Conservation (phyloP, 2,329 filamentous ascomycete species). For the Paraphoma chrysanthemicola region DNA sequence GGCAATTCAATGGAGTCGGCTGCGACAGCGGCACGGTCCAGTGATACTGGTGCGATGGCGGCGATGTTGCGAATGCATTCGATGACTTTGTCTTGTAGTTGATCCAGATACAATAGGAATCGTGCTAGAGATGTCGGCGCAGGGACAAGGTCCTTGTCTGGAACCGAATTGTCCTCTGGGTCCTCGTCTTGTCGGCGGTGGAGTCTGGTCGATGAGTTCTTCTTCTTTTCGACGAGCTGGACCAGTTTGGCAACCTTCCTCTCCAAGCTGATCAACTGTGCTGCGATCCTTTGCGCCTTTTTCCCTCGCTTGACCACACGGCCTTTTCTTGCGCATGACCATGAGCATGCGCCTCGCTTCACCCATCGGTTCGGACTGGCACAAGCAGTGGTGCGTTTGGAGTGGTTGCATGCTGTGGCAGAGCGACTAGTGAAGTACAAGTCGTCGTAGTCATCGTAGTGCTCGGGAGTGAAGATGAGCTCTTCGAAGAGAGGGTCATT, state of each 20-base stretch:
- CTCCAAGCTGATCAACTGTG: background rate
- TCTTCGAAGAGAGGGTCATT: background rate
- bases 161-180: too few relatives aligned
- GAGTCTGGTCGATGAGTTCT: background rate
- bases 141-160: background rate
- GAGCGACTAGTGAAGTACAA: background rate
- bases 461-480: background rate
- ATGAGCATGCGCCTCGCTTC: background rate
- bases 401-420: background rate
- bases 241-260: background rate
- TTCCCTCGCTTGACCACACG: background rate
- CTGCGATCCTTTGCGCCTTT: background rate
- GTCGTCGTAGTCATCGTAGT: background rate
- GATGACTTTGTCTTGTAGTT: slow-evolving; percentile 1
- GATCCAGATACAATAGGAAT: background rate
- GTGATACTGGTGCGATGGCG: background rate
- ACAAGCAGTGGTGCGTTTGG: background rate
- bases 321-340: slow-evolving; percentile 1
- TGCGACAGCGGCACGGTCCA: background rate
- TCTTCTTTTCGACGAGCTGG: background rate
- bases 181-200: background rate
- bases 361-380: background rate
- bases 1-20: too few relatives aligned
- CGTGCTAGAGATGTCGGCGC: background rate
- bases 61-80: slow-evolving; percentile 5